A percentile compares a stretch with the other conserved stretches of the same genome.
phyloP scores from a whole-genome alignment of 73 alveolate genomes.

The Paramecium biaurelia region DNA sequence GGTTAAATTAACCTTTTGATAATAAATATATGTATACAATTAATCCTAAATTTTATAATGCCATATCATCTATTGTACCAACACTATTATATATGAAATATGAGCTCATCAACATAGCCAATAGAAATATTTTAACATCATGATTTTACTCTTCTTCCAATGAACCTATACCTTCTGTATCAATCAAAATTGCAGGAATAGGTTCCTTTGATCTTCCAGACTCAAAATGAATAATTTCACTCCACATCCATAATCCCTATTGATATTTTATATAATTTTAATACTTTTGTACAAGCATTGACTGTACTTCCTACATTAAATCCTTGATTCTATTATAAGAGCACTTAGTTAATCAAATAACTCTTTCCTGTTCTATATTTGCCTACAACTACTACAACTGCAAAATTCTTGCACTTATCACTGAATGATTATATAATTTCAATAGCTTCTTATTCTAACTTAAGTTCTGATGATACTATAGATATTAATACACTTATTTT shows the following conservation, averaged over 20 bases:
- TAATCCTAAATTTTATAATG: constrained; percentile 80
- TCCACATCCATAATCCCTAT: constrained; percentile 86
- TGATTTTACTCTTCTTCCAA: constrained; percentile 91
- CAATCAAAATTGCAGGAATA: constrained; percentile 70
- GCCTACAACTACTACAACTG: constrained; percentile 74
- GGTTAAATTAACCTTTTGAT: constrained; percentile 76
- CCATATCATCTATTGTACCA: constrained; percentile 91
- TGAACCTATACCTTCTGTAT: constrained; percentile 97
- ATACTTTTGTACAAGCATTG: constrained; percentile 86
- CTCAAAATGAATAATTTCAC: background rate
- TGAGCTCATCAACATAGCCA: constrained; percentile 82
- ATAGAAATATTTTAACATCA: constrained; percentile 79
- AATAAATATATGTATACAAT: constrained; percentile 48
- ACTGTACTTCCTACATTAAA: constrained; percentile 86
- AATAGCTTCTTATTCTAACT: constrained; percentile 11
- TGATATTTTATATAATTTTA: background rate
- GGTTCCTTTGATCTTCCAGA: constrained; percentile 36
- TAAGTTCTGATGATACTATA: background rate
- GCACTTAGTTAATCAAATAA: constrained; percentile 64
- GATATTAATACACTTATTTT: background rate
- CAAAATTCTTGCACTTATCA: constrained; percentile 20
- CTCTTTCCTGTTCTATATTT: constrained; percentile 82
- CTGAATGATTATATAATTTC: constrained; percentile 12
- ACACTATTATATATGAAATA: constrained; percentile 84
- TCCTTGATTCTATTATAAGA: constrained; percentile 64